A percentile compares a stretch with the other conserved stretches of the same genome.
phyloP scores from a whole-genome alignment of 2,329 filamentous ascomycete species.

The Sclerotinia nivalis region DNA sequence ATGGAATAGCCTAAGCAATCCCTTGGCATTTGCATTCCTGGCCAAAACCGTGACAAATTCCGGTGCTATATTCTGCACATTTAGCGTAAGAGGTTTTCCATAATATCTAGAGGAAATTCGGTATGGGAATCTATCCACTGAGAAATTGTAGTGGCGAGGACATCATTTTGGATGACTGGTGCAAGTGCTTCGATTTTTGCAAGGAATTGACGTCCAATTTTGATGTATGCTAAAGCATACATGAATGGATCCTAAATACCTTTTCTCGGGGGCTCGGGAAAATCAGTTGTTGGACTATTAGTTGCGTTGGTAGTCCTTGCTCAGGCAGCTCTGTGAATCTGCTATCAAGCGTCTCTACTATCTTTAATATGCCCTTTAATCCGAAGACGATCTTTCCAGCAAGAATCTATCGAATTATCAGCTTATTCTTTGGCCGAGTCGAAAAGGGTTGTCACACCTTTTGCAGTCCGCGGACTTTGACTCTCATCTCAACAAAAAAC shows the following conservation, averaged over 20 bases:
- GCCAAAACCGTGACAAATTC: constrained; percentile 22
- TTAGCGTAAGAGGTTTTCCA: constrained; percentile 24
- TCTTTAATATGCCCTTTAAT: constrained; percentile 37
- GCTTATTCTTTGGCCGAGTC: background rate
- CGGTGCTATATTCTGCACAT: constrained; percentile 23
- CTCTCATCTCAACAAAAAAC: constrained; percentile 45
- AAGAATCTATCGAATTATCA: constrained; percentile 33
- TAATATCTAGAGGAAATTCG: constrained; percentile 15
- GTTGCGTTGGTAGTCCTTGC: constrained; percentile 32
- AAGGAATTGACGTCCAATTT: constrained; percentile 39
- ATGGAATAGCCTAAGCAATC: constrained; percentile 39
- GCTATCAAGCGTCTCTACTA: constrained; percentile 36
- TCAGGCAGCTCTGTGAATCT: constrained; percentile 34
- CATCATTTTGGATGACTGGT: constrained; percentile 38
- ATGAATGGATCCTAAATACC: constrained; percentile 38
- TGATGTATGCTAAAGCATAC: constrained; percentile 42
- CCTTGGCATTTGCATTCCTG: constrained; percentile 29
- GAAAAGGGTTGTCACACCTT: constrained; percentile 30
- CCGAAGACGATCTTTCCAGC: constrained; percentile 41
- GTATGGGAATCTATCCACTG: constrained; percentile 29
- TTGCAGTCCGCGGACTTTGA: constrained; percentile 45
- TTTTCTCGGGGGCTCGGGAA: constrained; percentile 41
- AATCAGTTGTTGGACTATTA: constrained; percentile 36
- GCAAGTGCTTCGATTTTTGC: constrained; percentile 39
- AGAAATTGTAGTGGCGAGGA: constrained; percentile 33